Evolutionary conservation across 768 basidiomycete genomes (phyloP).

Genomic region (Hygrocybe coccinea): DNA sequence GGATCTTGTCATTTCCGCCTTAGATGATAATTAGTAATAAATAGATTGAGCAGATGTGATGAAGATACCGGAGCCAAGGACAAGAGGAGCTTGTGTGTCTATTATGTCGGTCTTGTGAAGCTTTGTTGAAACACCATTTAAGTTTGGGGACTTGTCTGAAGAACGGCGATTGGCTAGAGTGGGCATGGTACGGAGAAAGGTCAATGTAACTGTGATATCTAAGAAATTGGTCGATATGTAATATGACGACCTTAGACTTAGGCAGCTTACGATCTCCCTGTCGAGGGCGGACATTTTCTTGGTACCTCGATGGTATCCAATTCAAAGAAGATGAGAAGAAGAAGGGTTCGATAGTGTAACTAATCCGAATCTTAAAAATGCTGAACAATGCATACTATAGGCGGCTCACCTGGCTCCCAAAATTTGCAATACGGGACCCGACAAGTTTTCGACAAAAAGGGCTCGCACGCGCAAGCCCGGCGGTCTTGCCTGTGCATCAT

Average conservation of each 20-base stretch:
- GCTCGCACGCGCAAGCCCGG: constrained; percentile 27
- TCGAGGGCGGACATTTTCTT: constrained; percentile 26
- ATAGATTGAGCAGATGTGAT: background rate
- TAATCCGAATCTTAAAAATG: constrained; percentile 7
- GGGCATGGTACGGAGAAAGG: constrained; percentile 20
- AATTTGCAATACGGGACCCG: constrained; percentile 29
- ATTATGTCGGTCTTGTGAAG: constrained; percentile 23
- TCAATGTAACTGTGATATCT: constrained; percentile 44
- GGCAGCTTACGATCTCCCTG: constrained; percentile 35
- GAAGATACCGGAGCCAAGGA: constrained; percentile 29
- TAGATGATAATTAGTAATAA: constrained; percentile 5
- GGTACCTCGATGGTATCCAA: constrained; percentile 41
- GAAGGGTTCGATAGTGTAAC: constrained; percentile 41
- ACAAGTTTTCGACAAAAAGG: constrained; percentile 35
- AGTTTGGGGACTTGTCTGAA: background rate
- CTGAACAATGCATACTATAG: background rate
- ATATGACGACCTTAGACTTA: background rate
- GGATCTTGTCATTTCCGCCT: constrained; percentile 23
- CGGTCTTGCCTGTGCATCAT: constrained; percentile 2
- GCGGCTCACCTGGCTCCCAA: constrained; percentile 33
- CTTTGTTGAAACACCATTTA: background rate
- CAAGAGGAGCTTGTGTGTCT: constrained; percentile 39
- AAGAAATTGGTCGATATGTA: background rate
- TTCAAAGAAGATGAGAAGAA: constrained; percentile 42
- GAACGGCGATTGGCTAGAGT: background rate